Percentiles rank a stretch among this genome's conserved stretches.
phyloP scores from a whole-genome alignment of 1,284 basidiomycete species.

The Austroboletus novae-zelandiae region DNA sequence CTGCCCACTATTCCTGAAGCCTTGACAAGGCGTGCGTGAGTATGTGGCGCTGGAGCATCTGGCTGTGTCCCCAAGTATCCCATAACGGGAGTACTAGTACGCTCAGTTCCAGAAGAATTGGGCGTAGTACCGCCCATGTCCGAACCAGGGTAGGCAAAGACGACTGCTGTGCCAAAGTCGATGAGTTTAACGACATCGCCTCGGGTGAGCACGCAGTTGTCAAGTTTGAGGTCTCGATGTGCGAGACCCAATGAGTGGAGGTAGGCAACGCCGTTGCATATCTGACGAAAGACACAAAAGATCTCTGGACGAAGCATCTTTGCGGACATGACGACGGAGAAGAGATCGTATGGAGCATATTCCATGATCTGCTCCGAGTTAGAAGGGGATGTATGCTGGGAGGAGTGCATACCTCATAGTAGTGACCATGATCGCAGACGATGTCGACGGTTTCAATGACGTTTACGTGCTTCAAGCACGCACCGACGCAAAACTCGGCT shows the following conservation, averaged over 20 bases:
- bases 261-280: slow-evolving; percentile 97
- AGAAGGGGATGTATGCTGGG: slow-evolving; percentile 4
- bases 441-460: slow-evolving; percentile 99
- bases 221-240: slow-evolving; percentile 97
- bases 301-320: slow-evolving; percentile 98
- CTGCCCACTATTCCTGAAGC: slow-evolving; percentile 95
- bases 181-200: slow-evolving; percentile 97
- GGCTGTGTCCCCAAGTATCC: slow-evolving; percentile 24
- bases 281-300: slow-evolving; percentile 99
- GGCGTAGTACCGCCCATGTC: slow-evolving; percentile 28
- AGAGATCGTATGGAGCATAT: slow-evolving; percentile 97
- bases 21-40: slow-evolving; percentile 57
- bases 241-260: slow-evolving; percentile 97
- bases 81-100: slow-evolving; percentile 8
- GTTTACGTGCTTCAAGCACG: slow-evolving; percentile 92
- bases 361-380: slow-evolving; percentile 85
- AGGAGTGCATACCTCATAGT: slow-evolving; percentile 78
- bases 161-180: slow-evolving; percentile 98
- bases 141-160: slow-evolving; percentile 96
- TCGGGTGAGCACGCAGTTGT: slow-evolving; percentile 98
- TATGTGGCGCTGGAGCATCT: slow-evolving; percentile 29
- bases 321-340: slow-evolving; percentile 99
- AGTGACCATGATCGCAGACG: slow-evolving; percentile 96
- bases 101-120: slow-evolving; percentile 8
- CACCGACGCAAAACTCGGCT: slow-evolving; percentile 97